Percentiles rank a stretch among this genome's conserved stretches.
Conservation (phyloP, 2,329 filamentous ascomycete species). For the Diaporthe aspalathi region DNA sequence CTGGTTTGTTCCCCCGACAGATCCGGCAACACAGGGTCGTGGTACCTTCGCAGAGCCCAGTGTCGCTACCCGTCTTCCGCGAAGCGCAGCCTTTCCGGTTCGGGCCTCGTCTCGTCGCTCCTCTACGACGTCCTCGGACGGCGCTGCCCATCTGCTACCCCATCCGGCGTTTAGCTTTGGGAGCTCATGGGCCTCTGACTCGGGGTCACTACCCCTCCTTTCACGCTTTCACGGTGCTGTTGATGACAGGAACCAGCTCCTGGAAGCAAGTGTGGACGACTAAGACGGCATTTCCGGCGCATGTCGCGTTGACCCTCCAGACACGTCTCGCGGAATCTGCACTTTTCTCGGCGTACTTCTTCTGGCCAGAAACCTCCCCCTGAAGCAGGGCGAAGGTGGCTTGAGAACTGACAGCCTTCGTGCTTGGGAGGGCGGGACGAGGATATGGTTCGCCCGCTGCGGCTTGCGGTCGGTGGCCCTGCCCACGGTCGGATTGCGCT, state of each 20-base stretch:
- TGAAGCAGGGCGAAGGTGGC: conserved; percentile 35
- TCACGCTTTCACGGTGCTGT: neutral
- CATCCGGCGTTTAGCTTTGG: conserved; percentile 29
- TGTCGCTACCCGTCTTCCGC: conserved; percentile 29
- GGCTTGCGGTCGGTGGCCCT: conserved; percentile 23
- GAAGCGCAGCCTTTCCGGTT: conserved; percentile 23
- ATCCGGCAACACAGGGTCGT: conserved; percentile 23
- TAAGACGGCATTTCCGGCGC: conserved; percentile 17
- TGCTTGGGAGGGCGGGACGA: conserved; percentile 24
- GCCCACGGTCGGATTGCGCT: conserved; percentile 4
- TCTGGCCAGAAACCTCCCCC: conserved; percentile 28
- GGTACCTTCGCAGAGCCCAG: conserved; percentile 13
- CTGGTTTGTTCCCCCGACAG: conserved; percentile 13
- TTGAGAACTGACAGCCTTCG: conserved; percentile 28
- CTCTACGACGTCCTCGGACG: conserved; percentile 29
- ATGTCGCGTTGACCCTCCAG: conserved; percentile 23
- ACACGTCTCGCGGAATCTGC: conserved; percentile 1
- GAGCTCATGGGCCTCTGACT: conserved; percentile 30
- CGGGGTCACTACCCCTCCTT: conserved; percentile 3
- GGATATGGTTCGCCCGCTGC: conserved; percentile 32
- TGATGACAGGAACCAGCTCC: neutral
- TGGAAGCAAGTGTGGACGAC: conserved; percentile 5
- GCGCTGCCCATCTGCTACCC: conserved; percentile 19
- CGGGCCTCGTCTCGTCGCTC: conserved; percentile 21
- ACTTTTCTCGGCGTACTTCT: conserved; percentile 13